Conservation (phyloP, 805 yeast species). For the Candida cerambycidarum region DNA sequence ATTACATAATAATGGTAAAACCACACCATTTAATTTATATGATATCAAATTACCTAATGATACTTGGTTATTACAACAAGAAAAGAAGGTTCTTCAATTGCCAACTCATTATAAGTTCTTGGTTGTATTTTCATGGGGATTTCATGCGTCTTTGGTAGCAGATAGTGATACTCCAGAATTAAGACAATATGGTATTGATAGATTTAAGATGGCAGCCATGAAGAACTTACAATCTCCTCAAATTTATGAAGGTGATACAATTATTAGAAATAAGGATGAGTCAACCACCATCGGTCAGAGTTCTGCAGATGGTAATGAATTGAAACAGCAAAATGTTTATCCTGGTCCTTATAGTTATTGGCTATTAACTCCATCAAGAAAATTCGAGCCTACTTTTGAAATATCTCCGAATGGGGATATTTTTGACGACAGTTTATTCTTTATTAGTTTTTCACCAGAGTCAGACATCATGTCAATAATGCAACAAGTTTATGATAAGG, state of each 20-base stretch:
- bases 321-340: no score
- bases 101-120: constrained; percentile 34
- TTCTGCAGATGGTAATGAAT: no score
- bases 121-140: constrained; percentile 80
- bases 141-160: constrained; percentile 84
- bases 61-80: constrained; percentile 15
- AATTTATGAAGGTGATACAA: constrained; percentile 45
- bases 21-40: constrained; percentile 45
- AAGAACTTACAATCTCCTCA: constrained; percentile 52
- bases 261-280: no score
- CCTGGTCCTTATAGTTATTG: constrained; percentile 57
- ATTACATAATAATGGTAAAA: constrained; percentile 9
- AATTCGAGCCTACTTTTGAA: constrained; percentile 58
- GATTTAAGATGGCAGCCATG: constrained; percentile 71
- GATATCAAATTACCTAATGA: constrained; percentile 42
- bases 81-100: constrained; percentile 17
- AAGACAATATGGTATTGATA: constrained; percentile 58
- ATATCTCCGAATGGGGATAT: constrained; percentile 63
- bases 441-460: constrained; percentile 45
- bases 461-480: constrained; percentile 52
- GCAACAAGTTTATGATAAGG: constrained; percentile 55
- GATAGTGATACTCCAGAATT: constrained; percentile 71
- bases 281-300: no score
- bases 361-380: constrained; percentile 52
- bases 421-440: constrained; percentile 40